A percentile compares a stretch with the other conserved stretches of the same genome.
These are phyloP conservation scores for Thalassia testudinum DNA, from an alignment of 116 monocot genomes.

Conservation along the genomic window DNA sequence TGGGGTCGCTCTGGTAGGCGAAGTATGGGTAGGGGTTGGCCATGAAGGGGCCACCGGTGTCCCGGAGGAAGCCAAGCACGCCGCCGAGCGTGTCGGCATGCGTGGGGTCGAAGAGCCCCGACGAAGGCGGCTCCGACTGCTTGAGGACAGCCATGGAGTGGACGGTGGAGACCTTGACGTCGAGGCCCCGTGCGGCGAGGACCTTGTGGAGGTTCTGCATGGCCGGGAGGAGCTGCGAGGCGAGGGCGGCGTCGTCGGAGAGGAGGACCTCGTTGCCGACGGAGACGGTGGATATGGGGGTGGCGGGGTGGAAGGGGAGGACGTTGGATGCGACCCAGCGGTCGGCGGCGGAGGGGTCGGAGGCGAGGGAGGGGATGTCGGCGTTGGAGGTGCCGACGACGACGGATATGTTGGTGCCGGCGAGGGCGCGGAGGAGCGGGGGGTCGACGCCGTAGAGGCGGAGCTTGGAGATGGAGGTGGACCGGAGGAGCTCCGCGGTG, in stretches of 20 bases:
- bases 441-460: conserved; percentile 66
- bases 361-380: conserved; percentile 48
- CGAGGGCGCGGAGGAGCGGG: conserved; percentile 37
- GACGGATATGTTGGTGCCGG: conserved; percentile 45
- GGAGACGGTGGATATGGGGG: conserved; percentile 43
- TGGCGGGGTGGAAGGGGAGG: conserved; percentile 31
- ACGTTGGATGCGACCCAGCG: conserved; percentile 44
- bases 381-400: conserved; percentile 47
- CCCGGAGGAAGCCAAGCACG: conserved; percentile 37
- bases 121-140: conserved; percentile 63
- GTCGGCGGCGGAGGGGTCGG: conserved; percentile 36
- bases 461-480: conserved; percentile 48
- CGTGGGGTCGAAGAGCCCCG: conserved; percentile 51
- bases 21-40: conserved; percentile 92
- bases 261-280: conserved; percentile 72
- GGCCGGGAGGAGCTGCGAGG: conserved; percentile 48
- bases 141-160: conserved; percentile 59
- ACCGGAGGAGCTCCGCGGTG: conserved; percentile 39
- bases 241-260: conserved; percentile 27
- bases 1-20: conserved; percentile 53
- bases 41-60: conserved; percentile 61
- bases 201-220: conserved; percentile 64
- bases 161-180: conserved; percentile 55
- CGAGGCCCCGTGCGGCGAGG: conserved; percentile 16
- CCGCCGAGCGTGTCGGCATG: conserved; percentile 20